A percentile compares a stretch with the other conserved stretches of the same genome.
Conservation (phyloP, 1,284 basidiomycete genomes). For the Boletus sp. region DNA sequence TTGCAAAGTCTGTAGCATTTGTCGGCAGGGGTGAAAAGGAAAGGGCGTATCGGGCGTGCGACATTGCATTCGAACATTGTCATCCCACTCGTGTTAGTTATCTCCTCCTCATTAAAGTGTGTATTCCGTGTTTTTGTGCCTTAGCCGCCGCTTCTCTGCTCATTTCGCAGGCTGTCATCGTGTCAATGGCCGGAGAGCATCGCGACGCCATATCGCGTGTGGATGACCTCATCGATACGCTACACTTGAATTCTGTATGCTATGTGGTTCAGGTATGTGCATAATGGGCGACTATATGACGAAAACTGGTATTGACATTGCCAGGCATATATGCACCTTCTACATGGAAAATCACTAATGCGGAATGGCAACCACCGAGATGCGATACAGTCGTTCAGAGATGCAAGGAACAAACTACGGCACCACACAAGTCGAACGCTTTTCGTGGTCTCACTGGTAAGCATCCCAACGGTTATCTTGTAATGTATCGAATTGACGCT, state of each 20-base stretch:
- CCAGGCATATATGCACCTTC: background rate
- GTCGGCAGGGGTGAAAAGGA: background rate
- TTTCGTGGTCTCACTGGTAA: slow-evolving; percentile 2
- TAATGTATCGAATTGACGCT: background rate
- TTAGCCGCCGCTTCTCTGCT: background rate
- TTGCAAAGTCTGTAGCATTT: background rate
- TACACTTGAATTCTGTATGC: background rate
- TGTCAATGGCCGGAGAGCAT: background rate
- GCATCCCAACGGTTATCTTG: fast-evolving
- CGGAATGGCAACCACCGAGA: background rate
- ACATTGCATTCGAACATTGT: background rate
- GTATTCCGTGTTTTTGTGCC: background rate
- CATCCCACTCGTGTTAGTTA: background rate
- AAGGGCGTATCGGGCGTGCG: background rate
- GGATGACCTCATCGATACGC: background rate
- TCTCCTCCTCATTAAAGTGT: slow-evolving; percentile 1
- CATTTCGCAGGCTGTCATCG: background rate
- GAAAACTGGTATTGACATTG: background rate
- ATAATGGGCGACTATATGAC: background rate
- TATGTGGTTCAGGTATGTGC: background rate
- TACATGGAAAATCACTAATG: background rate
- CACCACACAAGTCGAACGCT: background rate
- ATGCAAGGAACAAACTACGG: background rate
- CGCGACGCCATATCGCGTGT: background rate
- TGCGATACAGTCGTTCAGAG: slow-evolving; percentile 7